Conservation (phyloP, 2,329 filamentous ascomycete species). For the Diaporthe vexans region DNA sequence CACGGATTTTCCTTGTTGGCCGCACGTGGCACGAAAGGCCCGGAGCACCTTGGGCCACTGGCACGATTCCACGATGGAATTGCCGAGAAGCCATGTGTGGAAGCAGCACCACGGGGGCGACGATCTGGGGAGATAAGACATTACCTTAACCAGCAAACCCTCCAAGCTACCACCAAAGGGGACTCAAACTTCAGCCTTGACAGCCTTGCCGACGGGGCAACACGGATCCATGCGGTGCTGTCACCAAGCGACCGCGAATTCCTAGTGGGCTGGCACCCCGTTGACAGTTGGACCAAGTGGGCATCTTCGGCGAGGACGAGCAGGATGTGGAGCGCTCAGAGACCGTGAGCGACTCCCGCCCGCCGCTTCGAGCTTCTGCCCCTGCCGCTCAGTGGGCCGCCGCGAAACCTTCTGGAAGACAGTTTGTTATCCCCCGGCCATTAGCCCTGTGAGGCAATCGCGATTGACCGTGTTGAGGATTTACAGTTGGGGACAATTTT, state of each 20-base stretch:
- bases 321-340: conserved; percentile 36
- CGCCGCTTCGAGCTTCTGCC: conserved; percentile 23
- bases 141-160: neutral
- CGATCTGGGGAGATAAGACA: conserved; percentile 30
- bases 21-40: conserved; percentile 32
- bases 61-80: conserved; percentile 31
- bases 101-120: conserved; percentile 20
- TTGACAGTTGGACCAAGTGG: conserved; percentile 31
- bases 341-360: conserved; percentile 17
- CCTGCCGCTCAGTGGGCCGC: conserved; percentile 30
- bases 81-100: conserved; percentile 26
- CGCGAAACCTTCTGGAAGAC: conserved; percentile 35
- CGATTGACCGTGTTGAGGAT: conserved; percentile 11
- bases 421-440: neutral
- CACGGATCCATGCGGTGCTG: conserved; percentile 29
- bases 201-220: conserved; percentile 29
- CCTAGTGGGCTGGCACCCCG: conserved; percentile 16
- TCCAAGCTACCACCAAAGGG: conserved; percentile 8
- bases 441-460: conserved; percentile 30
- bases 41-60: conserved; percentile 5
- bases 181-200: conserved; percentile 28
- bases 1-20: conserved; percentile 18
- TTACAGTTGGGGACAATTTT: conserved; percentile 14
- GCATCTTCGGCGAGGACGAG: conserved; percentile 39
- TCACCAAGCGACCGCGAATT: conserved; percentile 28